Conservation (phyloP, 139 green algal genomes). For the Nannochloris sp. region DNA sequence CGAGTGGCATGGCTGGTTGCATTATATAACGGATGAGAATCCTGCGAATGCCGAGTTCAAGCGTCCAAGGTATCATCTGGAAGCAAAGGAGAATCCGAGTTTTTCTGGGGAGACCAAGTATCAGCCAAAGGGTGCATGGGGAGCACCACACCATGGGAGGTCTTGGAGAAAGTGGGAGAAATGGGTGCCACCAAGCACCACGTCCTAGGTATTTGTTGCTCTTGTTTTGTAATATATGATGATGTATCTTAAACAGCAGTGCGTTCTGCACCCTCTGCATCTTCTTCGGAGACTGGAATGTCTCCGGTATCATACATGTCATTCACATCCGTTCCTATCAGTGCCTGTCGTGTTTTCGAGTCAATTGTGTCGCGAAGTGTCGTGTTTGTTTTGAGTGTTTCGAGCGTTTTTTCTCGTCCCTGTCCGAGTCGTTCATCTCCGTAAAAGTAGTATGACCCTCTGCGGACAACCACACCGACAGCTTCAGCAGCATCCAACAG, state of each 20-base stretch:
- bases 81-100: background rate
- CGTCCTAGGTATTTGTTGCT: background rate
- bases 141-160: background rate
- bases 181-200: background rate
- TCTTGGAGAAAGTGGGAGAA: conserved; percentile 3
- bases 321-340: conserved; percentile 33
- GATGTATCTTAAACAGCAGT: background rate
- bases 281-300: conserved; percentile 21
- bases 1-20: conserved; percentile 69
- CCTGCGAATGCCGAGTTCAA: conserved; percentile 13
- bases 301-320: conserved; percentile 24
- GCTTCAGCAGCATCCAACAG: conserved; percentile 76
- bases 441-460: conserved; percentile 50
- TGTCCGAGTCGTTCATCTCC: conserved; percentile 43
- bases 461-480: conserved; percentile 46
- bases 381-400: conserved; percentile 29
- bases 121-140: conserved; percentile 1
- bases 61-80: conserved; percentile 2
- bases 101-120: background rate
- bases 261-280: conserved; percentile 21
- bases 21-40: conserved; percentile 48
- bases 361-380: conserved; percentile 39
- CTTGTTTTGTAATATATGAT: background rate
- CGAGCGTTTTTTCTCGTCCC: conserved; percentile 54
- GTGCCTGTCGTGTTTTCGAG: conserved; percentile 26